Evolutionary conservation across 106 monocot genomes (phyloP).

Genomic region (Acorus calamus): DNA sequence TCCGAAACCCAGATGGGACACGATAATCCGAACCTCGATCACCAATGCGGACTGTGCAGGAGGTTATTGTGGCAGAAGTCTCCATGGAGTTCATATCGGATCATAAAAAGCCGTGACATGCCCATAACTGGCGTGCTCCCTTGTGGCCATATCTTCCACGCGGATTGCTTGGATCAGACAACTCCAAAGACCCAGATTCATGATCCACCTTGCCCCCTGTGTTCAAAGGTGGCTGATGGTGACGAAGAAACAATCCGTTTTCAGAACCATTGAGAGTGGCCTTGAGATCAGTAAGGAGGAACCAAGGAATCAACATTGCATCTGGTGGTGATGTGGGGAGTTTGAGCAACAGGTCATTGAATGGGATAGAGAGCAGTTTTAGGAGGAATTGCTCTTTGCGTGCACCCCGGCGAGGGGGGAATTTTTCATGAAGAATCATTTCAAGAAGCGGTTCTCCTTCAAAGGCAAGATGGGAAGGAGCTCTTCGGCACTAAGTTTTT

Average conservation of each 20-base stretch:
- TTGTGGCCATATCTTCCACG: constrained; percentile 78
- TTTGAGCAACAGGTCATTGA: constrained; percentile 10
- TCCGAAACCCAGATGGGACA: constrained; percentile 24
- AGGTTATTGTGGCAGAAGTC: constrained; percentile 60
- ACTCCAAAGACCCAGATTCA: constrained; percentile 47
- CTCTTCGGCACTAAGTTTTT: constrained; percentile 38
- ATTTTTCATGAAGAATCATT: constrained; percentile 33
- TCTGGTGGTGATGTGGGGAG: constrained; percentile 10
- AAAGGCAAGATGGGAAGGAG: constrained; percentile 55
- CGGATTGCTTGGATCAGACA: constrained; percentile 78
- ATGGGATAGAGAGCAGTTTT: constrained; percentile 4
- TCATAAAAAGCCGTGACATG: constrained; percentile 57
- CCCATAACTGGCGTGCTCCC: constrained; percentile 63
- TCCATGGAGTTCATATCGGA: constrained; percentile 65
- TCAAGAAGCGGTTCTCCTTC: constrained; percentile 56
- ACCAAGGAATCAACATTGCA: not conserved
- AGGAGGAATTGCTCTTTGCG: constrained; percentile 23
- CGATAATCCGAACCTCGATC: constrained; percentile 13
- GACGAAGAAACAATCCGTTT: constrained; percentile 25
- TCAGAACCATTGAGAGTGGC: constrained; percentile 53
- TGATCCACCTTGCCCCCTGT: constrained; percentile 37
- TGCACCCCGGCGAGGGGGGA: constrained; percentile 12
- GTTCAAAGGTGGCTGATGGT: not conserved
- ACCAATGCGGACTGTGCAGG: constrained; percentile 58
- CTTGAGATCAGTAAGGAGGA: constrained; percentile 26